Base-by-base conservation (phyloP, 2,329 filamentous ascomycete species). In the Nothopassalora personata region DNA sequence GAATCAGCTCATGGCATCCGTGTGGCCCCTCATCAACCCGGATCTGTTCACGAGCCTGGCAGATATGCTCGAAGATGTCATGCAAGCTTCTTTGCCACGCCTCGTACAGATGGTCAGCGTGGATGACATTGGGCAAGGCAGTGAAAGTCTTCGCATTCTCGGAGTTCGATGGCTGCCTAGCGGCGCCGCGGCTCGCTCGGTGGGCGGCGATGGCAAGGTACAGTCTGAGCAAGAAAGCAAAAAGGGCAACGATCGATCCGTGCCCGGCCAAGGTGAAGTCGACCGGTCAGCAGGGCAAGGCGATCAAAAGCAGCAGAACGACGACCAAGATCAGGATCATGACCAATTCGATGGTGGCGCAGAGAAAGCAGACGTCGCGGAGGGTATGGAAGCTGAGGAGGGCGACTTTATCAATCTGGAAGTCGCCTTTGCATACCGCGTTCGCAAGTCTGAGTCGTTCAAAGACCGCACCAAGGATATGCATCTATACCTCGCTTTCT, bases 331-430 rank as follows among this genome's bases (percentile, higher is more conserved):
- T 9, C 69, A 66, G 4, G 61, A 60, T 13, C 72, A 63, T 9
- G 48, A 53, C 31, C 45, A 62, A 23, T 50, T 30, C 13, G 62
- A 62, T 28, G 65, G 67, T 53, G 68, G 67, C n/a, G 59, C 64
- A 1, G 59, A 68, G 53, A 59, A 63, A 15, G 58, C 60, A 28
- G 60, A 75, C 39, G 69, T 79, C 36, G 75, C 74, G 9, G 80
- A 86, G 65, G 86, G 85, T 1, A 87, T 90, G 85, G 85, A 89
- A 66, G 87, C 86, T 1, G 88, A 90, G 71, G 86, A 90, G 69
- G 88, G 88, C 10, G 87, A 90, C 63, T 91, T 91, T 67, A 81
- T 91, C 71, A 91, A 91, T 67, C 74, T 91, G 54, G 89, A 92
- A 69, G 76, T 91, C 15, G 87, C 86, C 0, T 87, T 91, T 67